Base-by-base conservation (phyloP, 371 early-diverging fungal species). In the Mucor racemosus region DNA sequence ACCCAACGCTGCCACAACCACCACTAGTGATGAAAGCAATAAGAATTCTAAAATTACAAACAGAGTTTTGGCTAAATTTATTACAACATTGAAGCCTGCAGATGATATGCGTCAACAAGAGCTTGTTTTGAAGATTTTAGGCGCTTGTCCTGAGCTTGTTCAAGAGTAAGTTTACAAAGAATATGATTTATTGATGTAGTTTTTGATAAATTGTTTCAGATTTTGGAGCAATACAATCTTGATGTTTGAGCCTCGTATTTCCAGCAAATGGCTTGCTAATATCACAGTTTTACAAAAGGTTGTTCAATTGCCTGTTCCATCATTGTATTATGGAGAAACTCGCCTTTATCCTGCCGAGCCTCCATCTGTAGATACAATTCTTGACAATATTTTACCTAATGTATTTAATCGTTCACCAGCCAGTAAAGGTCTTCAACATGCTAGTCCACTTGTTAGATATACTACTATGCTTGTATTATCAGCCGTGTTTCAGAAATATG, bases 181-280 rank as follows among this genome's bases (percentile, higher is more conserved):
- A 38, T 38, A 26, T 26, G 26, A 3, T 38, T 38, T 9, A 38
- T 5, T 9, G 38, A 11, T 9, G 1, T 11, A 9, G 38, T 38
- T 38, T 3, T 38, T 38, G 38, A 38, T 9, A 14, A 26, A 33
- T 7, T 6, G n/a, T 44, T 62, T 17, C 66, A 90, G 91, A n/a
- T 93, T 82, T 66, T 92, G 90, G 91, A 73, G 80, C 57, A 74
- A 68, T 14, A 73, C 77, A 10, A 69, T 79, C 11, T 56, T 91
- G 39, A 88, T 91, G 34, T 82, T 92, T 73, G 95, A 95, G n/a
- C 94, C 95, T 3, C 88, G 93, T 31, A 77, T 90, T 19, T 90
- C 90, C 0, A 76, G 85, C 5, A 85, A 87, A 69, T 96, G 93
- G 92, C 65, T 94, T 14, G 85, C 90, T 33, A 94, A 90, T 66